Conservation (phyloP, 352 stramenopile genomes). For the Lagenidium sp. region DNA sequence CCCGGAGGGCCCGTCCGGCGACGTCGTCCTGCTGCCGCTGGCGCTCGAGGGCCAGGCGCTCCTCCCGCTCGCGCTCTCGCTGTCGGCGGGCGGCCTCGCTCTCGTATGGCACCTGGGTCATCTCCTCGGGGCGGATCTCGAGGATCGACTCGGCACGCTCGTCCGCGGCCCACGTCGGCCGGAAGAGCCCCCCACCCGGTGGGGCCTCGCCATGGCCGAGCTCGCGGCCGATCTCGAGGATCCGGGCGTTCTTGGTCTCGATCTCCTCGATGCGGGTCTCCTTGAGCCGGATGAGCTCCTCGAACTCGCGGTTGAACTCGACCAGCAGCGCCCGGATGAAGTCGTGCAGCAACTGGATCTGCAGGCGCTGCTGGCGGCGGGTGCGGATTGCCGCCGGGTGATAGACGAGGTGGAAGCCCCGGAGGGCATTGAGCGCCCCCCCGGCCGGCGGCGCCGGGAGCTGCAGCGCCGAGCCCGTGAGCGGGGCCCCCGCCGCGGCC, state of each 20-base stretch:
- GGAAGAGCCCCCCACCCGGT: conserved; percentile 29
- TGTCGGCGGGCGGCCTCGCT: conserved; percentile 49
- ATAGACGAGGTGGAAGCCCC: conserved; percentile 76
- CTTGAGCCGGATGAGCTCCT: conserved; percentile 65
- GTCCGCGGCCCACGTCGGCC: conserved; percentile 35
- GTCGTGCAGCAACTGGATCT: conserved; percentile 76
- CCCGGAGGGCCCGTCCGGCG: conserved; percentile 58
- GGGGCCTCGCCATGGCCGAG: conserved; percentile 21
- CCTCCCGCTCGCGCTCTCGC: conserved; percentile 29
- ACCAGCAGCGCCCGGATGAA: conserved; percentile 58
- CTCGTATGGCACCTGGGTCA: conserved; percentile 83
- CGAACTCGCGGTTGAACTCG: conserved; percentile 85
- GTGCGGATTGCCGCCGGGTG: conserved; percentile 78
- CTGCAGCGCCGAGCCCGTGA: conserved; percentile 2
- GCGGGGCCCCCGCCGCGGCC: background rate
- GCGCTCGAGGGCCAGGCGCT: conserved; percentile 21
- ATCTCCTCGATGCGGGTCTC: conserved; percentile 81
- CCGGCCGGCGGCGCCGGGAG: background rate
- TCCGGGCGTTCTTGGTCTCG: conserved; percentile 82
- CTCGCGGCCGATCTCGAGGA: conserved; percentile 80
- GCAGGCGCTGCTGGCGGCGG: conserved; percentile 69
- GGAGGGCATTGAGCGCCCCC: conserved; percentile 22
- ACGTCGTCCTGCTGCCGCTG: conserved; percentile 80
- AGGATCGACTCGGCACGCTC: conserved; percentile 67
- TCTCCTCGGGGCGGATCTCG: conserved; percentile 57